Evolutionary conservation across 2,329 filamentous ascomycete genomes (phyloP).

Genomic region (Mycosphaerella sp.): DNA sequence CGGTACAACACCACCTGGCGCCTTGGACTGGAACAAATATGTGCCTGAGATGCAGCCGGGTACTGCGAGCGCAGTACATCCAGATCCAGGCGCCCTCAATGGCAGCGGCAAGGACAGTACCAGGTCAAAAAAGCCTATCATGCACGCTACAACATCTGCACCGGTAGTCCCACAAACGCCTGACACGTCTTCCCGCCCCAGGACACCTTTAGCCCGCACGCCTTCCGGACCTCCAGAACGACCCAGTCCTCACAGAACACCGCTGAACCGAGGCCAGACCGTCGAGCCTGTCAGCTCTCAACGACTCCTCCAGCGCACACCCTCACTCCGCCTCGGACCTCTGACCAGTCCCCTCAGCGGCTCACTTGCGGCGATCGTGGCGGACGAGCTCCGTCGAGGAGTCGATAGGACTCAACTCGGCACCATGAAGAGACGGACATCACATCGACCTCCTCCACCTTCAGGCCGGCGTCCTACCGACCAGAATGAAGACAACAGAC

Average conservation of each 20-base stretch:
- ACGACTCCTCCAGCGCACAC: conserved; percentile 42
- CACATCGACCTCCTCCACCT: conserved; percentile 6
- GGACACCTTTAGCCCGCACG: conserved; percentile 25
- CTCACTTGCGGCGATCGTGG: conserved; percentile 57
- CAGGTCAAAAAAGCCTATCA: conserved; percentile 24
- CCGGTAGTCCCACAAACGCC: conserved; percentile 28
- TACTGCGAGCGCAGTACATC: conserved; percentile 31
- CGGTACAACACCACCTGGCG: conserved; percentile 10
- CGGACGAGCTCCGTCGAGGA: conserved; percentile 57
- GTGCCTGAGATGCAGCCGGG: conserved; percentile 19
- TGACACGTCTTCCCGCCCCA: conserved; percentile 18
- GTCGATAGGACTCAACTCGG: conserved; percentile 32
- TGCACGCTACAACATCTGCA: conserved; percentile 36
- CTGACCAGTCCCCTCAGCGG: conserved; percentile 56
- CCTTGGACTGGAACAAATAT: conserved; percentile 11
- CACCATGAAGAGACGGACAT: conserved; percentile 15
- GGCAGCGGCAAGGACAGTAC: conserved; percentile 9
- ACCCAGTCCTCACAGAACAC: conserved; percentile 9
- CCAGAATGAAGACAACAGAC: conserved; percentile 6
- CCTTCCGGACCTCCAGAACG: conserved; percentile 16
- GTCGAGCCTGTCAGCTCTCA: conserved; percentile 34
- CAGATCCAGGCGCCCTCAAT: conserved; percentile 20
- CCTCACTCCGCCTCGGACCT: conserved; percentile 51
- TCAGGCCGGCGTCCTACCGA: conserved; percentile 9
- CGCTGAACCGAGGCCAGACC: conserved; percentile 10